Percentiles rank a stretch among this genome's conserved stretches.
Evolutionary conservation across 768 basidiomycete species (phyloP).

Genomic region (Coprinopsis cinerea): DNA sequence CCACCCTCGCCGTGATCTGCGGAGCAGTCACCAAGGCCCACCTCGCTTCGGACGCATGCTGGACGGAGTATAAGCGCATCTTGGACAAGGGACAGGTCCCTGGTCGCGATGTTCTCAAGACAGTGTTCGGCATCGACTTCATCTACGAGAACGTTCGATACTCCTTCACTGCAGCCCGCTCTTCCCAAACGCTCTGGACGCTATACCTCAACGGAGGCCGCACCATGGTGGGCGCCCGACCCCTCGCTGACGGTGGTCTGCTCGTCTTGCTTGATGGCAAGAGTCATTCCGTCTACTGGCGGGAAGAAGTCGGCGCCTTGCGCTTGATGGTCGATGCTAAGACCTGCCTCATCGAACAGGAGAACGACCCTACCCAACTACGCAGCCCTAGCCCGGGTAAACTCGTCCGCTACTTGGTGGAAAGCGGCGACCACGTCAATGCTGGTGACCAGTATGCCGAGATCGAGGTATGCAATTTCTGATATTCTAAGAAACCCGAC

Average conservation of each 20-base stretch:
- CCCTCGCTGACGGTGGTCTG: conserved; percentile 92
- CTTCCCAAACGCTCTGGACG: conserved; percentile 85
- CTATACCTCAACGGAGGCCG: conserved; percentile 95
- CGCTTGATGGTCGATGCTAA: conserved; percentile 93
- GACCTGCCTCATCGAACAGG: conserved; percentile 98
- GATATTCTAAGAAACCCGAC: neutral
- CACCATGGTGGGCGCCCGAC: conserved; percentile 86
- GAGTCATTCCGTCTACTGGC: conserved; percentile 97
- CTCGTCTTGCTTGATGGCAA: conserved; percentile 88
- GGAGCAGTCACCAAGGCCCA: conserved; percentile 96
- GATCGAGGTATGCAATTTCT: conserved; percentile 68
- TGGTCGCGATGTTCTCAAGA: conserved; percentile 88
- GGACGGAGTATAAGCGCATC: conserved; percentile 89
- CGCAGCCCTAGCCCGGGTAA: conserved; percentile 96
- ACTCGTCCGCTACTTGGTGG: conserved; percentile 88
- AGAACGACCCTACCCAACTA: conserved; percentile 97
- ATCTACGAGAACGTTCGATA: conserved; percentile 96
- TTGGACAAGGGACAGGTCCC: conserved; percentile 99
- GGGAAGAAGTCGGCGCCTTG: conserved; percentile 94
- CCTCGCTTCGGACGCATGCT: conserved; percentile 83
- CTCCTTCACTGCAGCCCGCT: conserved; percentile 91
- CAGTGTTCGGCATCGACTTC: conserved; percentile 94
- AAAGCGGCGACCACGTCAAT: conserved; percentile 95
- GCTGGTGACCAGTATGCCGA: conserved; percentile 98
- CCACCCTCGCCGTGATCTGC: conserved; percentile 88